Base-by-base conservation (phyloP, 768 basidiomycete genomes). In the Calocybe cyanea region DNA sequence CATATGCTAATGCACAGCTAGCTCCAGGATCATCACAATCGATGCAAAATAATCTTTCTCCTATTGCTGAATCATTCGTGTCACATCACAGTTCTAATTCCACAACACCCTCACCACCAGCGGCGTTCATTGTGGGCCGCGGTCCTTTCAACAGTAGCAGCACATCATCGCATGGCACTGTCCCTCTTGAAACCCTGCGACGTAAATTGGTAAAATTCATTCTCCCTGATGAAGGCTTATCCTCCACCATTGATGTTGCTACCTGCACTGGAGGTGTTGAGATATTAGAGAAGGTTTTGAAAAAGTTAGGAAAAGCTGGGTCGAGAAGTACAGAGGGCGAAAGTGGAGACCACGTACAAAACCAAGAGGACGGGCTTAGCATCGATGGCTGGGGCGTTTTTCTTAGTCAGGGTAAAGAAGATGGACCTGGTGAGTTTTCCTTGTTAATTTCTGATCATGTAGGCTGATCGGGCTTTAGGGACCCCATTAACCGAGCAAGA, bases 331-430 rank as follows among this genome's bases (percentile, higher is more conserved):
- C 67, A 1, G 78, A 78, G 7, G 37, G 53, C 2, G 72, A 76
- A 41, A 67, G 64, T 23, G 68, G 69, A 40, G 80, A 78, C 49
- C 72, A 77, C 31, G 74, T 78, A n/a, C 80, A 81, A 47, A 81
- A 76, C 0, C 83, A 83, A 25, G 85, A 89, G 23, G 85, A 84
- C 0, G 84, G 83, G 0, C 69, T 95, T 11, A 80, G 77, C 43
- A 83, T 96, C 1, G 91, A 93, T 53, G 92, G 92, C 1, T 96
- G 92, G 91, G 87, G 81, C 21, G 85, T 92, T 0, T 95, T 79
- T 62, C 67, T 88, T 18, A 86, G 87, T 42, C 65, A 72, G 59
- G 77, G 72, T 59, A 67, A 71, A 49, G 69, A 80, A 18, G 75
- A 76, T 47, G 75, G 73, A 7, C 64, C 67, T 50, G 76, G 81